A percentile compares a stretch with the other conserved stretches of the same genome.
These are phyloP conservation scores for Hagleromyces aurorensis DNA, from an alignment of 805 yeast species.

Conservation along the genomic window DNA sequence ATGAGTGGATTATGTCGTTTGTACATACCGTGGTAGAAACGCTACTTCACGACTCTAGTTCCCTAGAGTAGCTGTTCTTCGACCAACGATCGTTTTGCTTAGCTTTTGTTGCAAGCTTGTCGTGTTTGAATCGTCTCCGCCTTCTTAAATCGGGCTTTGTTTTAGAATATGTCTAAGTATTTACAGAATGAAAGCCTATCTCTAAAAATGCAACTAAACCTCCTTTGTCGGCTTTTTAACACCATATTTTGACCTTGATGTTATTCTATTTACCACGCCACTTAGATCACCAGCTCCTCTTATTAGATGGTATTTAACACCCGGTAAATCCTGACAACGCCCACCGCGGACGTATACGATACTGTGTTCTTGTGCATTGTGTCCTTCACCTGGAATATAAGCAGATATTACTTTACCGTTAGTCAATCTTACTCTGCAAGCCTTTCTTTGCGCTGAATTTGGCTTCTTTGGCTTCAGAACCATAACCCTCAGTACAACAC, in stretches of 20 bases:
- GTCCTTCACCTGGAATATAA: constrained; percentile 97
- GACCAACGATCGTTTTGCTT: no score
- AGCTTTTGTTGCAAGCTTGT: no score
- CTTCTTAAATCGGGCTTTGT: no score
- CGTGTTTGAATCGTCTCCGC: no score
- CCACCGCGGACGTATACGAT: constrained; percentile 98
- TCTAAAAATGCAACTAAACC: no score
- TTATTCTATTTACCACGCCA: constrained; percentile 88
- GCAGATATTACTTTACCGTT: constrained; percentile 87
- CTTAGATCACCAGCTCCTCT: constrained; percentile 91
- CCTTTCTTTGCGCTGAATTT: constrained; percentile 95
- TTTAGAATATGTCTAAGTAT: no score
- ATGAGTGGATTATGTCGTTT: no score
- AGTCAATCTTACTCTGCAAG: constrained; percentile 86
- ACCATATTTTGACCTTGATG: constrained; percentile 90
- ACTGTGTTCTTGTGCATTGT: constrained; percentile 95
- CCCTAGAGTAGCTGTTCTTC: no score
- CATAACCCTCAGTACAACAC: constrained; percentile 90
- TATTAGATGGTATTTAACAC: constrained; percentile 89
- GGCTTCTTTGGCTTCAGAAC: constrained; percentile 97
- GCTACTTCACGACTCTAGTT: no score
- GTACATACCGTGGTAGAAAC: no score
- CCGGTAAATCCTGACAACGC: constrained; percentile 95
- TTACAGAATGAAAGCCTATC: no score
- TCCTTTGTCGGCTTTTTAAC: constrained; percentile 68